phyloP scores from a whole-genome alignment of 441 rosid species.

The Mallotus japonicus region DNA sequence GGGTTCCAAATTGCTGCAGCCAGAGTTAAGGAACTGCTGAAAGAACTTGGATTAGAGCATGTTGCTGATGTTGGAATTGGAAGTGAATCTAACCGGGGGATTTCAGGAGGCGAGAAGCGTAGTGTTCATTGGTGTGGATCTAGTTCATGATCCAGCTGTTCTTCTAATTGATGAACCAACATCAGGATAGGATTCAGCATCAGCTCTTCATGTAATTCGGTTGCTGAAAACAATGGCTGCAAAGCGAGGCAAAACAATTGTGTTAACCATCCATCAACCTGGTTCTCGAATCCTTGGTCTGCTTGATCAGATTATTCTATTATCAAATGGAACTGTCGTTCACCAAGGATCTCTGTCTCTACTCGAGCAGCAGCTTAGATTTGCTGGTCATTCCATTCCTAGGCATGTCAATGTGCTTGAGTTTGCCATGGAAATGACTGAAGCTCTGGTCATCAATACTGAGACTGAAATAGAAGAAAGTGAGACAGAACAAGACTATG shows the following conservation, averaged over 20 bases:
- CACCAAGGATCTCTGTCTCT: conserved; percentile 58
- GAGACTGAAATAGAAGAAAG: conserved; percentile 3
- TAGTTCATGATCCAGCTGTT: conserved; percentile 69
- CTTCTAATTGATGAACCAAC: conserved; percentile 81
- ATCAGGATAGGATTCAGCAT: conserved; percentile 67
- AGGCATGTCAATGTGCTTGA: conserved; percentile 71
- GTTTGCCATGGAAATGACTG: conserved; percentile 61
- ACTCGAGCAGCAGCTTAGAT: conserved; percentile 45
- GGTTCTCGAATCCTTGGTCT: conserved; percentile 64
- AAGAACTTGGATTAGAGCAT: conserved; percentile 55
- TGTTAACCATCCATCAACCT: conserved; percentile 78
- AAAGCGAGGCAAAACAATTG: conserved; percentile 52
- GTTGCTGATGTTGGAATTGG: conserved; percentile 51
- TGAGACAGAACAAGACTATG: conserved; percentile 14
- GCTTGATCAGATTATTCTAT: conserved; percentile 51
- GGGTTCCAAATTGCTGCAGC: conserved; percentile 23
- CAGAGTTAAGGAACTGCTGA: conserved; percentile 45
- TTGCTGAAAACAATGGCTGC: conserved; percentile 55
- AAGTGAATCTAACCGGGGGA: conserved; percentile 35
- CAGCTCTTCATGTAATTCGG: conserved; percentile 64
- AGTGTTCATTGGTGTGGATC: conserved; percentile 63
- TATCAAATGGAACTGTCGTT: conserved; percentile 67
- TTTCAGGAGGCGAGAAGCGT: conserved; percentile 76
- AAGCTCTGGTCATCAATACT: conserved; percentile 35
- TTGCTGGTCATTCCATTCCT: conserved; percentile 56